Evolutionary conservation across 805 yeast species (phyloP).

Genomic region (Pichia pseudocactophila): DNA sequence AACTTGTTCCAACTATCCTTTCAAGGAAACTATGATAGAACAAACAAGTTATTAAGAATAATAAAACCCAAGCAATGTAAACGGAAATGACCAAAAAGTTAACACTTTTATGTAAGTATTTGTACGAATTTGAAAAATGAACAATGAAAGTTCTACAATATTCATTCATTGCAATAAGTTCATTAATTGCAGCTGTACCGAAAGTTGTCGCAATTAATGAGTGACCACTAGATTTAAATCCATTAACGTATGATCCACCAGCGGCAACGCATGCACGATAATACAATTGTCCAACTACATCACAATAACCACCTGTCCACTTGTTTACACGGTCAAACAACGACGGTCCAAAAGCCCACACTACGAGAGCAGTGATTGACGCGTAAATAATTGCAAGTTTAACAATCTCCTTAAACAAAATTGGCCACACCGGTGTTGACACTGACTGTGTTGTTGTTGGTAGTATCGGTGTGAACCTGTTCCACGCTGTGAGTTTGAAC

Average conservation of each 20-base stretch:
- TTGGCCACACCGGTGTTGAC: slow-evolving; percentile 2
- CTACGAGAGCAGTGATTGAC: slow-evolving; percentile 18
- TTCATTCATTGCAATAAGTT: too few relatives aligned
- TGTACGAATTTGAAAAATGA: too few relatives aligned
- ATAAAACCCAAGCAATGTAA: slow-evolving; percentile 27
- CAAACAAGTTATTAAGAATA: slow-evolving; percentile 36
- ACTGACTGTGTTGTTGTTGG: slow-evolving; percentile 12
- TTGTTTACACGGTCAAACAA: slow-evolving; percentile 26
- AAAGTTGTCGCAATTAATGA: slow-evolving; percentile 29
- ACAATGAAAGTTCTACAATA: too few relatives aligned
- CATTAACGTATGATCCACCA: slow-evolving; percentile 29
- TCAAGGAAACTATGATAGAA: slow-evolving; percentile 43
- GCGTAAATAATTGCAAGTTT: slow-evolving; percentile 17
- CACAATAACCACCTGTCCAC: slow-evolving; percentile 34
- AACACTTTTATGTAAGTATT: not conserved
- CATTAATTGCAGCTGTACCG: not conserved
- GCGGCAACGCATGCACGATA: slow-evolving; percentile 17
- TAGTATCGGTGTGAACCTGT: slow-evolving; percentile 4
- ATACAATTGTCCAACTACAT: slow-evolving; percentile 15
- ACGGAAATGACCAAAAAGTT: not conserved
- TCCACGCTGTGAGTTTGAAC: slow-evolving; percentile 5
- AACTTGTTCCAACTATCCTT: slow-evolving; percentile 34
- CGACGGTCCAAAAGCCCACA: slow-evolving; percentile 30
- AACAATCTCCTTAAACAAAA: slow-evolving; percentile 1
- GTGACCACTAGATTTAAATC: slow-evolving; percentile 38